Evolutionary conservation across 345 rosid species (phyloP).

Genomic region (Gossypium raimondii): DNA sequence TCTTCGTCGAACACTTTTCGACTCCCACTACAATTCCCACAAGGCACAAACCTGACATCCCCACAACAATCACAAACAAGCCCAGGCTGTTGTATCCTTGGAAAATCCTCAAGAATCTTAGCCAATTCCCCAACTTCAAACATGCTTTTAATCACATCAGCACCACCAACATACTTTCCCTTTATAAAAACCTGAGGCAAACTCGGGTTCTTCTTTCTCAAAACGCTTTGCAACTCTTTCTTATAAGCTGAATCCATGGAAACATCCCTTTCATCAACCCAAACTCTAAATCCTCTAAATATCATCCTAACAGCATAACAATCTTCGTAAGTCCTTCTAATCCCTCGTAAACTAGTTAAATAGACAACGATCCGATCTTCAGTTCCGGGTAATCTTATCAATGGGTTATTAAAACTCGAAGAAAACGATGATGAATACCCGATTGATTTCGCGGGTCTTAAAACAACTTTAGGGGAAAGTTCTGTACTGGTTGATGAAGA

Average conservation of each 20-base stretch:
- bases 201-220: constrained; percentile 52
- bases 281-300: constrained; percentile 83
- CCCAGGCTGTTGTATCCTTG: constrained; percentile 55
- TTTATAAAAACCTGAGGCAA: constrained; percentile 81
- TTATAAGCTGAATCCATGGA: constrained; percentile 82
- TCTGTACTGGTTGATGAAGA: constrained; percentile 10
- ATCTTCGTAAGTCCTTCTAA: constrained; percentile 86
- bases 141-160: constrained; percentile 75
- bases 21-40: constrained; percentile 83
- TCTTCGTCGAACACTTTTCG: constrained; percentile 82
- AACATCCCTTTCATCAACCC: constrained; percentile 90
- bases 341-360: constrained; percentile 78
- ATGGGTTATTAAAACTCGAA: constrained; percentile 30
- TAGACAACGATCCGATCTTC: constrained; percentile 90
- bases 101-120: constrained; percentile 61
- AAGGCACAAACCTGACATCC: constrained; percentile 71
- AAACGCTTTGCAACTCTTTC: constrained; percentile 64
- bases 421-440: constrained; percentile 23
- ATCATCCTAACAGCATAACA: constrained; percentile 82
- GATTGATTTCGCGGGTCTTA: constrained; percentile 16
- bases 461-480: neutral
- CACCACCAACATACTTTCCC: constrained; percentile 73
- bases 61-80: constrained; percentile 67
- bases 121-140: constrained; percentile 80
- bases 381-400: constrained; percentile 63